These are phyloP conservation scores for Astragalus membranaceus DNA, from an alignment of 306 rosid genomes.

Conservation along the genomic window DNA sequence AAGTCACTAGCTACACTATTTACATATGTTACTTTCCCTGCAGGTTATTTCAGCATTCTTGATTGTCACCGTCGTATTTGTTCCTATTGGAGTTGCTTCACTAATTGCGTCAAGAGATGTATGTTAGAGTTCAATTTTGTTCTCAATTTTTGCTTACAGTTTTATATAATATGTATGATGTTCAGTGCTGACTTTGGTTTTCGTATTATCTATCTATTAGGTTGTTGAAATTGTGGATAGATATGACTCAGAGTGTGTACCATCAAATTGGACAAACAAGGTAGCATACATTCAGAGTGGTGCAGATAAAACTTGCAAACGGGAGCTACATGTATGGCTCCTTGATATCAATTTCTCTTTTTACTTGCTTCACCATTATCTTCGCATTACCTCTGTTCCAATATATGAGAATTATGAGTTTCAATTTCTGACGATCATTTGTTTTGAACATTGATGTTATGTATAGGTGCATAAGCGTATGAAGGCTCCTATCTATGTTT, in stretches of 20 bases:
- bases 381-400: neutral
- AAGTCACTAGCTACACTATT: neutral
- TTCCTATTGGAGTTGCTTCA: slow-evolving; percentile 89
- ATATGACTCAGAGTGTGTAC: slow-evolving; percentile 62
- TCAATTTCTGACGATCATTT: slow-evolving; percentile 13
- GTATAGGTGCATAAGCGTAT: slow-evolving; percentile 58
- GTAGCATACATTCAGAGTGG: slow-evolving; percentile 54
- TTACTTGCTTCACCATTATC: neutral
- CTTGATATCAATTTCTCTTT: neutral
- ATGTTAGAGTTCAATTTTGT: slow-evolving; percentile 20
- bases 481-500: slow-evolving; percentile 75
- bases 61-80: slow-evolving; percentile 67
- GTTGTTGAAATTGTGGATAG: slow-evolving; percentile 81
- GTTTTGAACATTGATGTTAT: slow-evolving; percentile 11
- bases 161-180: slow-evolving; percentile 10
- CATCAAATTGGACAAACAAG: slow-evolving; percentile 20
- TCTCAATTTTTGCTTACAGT: slow-evolving; percentile 9
- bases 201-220: slow-evolving; percentile 29
- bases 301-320: slow-evolving; percentile 38
- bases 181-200: slow-evolving; percentile 18
- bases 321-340: slow-evolving; percentile 43
- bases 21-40: slow-evolving; percentile 10
- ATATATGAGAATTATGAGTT: neutral
- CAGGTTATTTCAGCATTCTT: slow-evolving; percentile 93
- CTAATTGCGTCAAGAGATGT: slow-evolving; percentile 80